Evolutionary conservation across 1,284 basidiomycete genomes (phyloP).

Genomic region (Cryptococcus sp.): DNA sequence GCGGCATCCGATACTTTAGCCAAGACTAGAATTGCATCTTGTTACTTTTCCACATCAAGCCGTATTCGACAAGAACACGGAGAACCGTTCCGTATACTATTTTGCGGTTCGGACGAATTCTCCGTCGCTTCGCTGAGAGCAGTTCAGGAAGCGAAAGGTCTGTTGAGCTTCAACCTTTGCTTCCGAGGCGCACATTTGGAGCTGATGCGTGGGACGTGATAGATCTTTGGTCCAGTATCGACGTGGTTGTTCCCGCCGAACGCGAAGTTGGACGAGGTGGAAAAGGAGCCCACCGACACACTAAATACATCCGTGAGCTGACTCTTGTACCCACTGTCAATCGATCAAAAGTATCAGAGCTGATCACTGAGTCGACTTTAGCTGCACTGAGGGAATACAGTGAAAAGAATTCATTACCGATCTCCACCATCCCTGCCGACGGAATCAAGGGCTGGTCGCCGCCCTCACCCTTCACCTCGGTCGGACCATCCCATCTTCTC

Average conservation of each 20-base stretch:
- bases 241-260: conserved; percentile 37
- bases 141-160: conserved; percentile 45
- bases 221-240: conserved; percentile 47
- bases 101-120: conserved; percentile 55
- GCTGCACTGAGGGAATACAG: conserved; percentile 18
- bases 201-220: not conserved
- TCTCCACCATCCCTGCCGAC: conserved; percentile 6
- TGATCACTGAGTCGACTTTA: conserved; percentile 6
- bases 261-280: conserved; percentile 23
- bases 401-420: conserved; percentile 4
- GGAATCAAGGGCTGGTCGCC: conserved; percentile 12
- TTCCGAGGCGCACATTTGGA: not conserved
- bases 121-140: conserved; percentile 49
- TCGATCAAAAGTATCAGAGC: not conserved
- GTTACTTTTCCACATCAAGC: not conserved
- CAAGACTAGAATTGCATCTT: too few species aligned
- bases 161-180: conserved; percentile 6
- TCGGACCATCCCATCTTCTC: conserved; percentile 63
- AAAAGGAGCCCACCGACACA: conserved; percentile 8
- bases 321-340: too few species aligned
- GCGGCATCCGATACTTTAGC: not conserved
- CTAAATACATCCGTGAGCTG: conserved; percentile 9
- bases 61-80: not conserved
- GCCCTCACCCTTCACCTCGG: conserved; percentile 51
- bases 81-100: conserved; percentile 50